Evolutionary conservation across 2,329 filamentous ascomycete genomes (phyloP).

Genomic region (Shiraia sp.): DNA sequence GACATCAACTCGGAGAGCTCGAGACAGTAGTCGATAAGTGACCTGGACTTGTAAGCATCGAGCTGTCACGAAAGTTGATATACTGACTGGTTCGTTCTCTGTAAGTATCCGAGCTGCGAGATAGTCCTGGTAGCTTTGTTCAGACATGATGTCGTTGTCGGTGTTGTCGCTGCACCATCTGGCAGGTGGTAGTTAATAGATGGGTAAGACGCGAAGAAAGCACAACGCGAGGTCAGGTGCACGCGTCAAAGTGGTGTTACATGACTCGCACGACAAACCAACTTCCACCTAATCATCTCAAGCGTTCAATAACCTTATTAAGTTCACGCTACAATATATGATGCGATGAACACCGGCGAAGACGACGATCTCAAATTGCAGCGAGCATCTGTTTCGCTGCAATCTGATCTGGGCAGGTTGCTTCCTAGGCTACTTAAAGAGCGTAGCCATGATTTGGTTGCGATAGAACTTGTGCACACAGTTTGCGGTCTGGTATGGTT

Average conservation of each 20-base stretch:
- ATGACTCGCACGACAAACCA: slow-evolving; percentile 31
- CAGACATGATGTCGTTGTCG: slow-evolving; percentile 44
- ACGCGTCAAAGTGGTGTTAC: slow-evolving; percentile 29
- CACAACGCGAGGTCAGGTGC: slow-evolving; percentile 32
- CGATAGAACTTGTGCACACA: slow-evolving; percentile 40
- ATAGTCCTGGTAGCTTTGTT: slow-evolving; percentile 69
- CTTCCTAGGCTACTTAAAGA: slow-evolving; percentile 46
- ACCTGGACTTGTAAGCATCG: slow-evolving; percentile 58
- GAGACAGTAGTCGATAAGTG: slow-evolving; percentile 83
- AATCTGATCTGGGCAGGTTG: slow-evolving; percentile 35
- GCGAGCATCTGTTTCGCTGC: slow-evolving; percentile 45
- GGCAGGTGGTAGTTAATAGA: slow-evolving; percentile 1
- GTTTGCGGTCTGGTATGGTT: slow-evolving; percentile 39
- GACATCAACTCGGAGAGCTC: slow-evolving; percentile 80
- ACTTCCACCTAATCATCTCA: slow-evolving; percentile 3
- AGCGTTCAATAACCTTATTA: not conserved
- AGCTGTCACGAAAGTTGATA: not conserved
- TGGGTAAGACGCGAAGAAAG: slow-evolving; percentile 4
- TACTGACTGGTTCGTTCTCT: slow-evolving; percentile 70
- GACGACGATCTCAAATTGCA: slow-evolving; percentile 53
- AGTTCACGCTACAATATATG: not conserved
- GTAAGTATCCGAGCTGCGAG: slow-evolving; percentile 76
- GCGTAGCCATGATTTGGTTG: slow-evolving; percentile 19
- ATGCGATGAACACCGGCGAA: slow-evolving; percentile 43
- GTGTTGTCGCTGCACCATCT: slow-evolving; percentile 2